Evolutionary conservation across 495 filamentous ascomycete genomes (phyloP).

Genomic region (Lentithecium fluviatile): DNA sequence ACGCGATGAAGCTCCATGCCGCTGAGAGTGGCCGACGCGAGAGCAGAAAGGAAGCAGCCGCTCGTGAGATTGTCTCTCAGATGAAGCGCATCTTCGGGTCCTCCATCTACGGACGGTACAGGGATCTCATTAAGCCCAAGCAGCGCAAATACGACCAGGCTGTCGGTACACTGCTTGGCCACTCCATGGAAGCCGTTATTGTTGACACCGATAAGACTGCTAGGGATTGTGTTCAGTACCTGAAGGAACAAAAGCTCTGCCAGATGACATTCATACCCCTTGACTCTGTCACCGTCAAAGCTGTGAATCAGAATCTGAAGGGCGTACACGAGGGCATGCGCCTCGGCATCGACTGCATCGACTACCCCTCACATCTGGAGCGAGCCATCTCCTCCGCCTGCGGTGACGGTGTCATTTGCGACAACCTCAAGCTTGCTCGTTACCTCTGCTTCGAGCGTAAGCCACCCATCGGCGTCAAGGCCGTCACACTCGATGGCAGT

Average conservation of each 20-base stretch:
- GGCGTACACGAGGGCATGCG: constrained; percentile 81
- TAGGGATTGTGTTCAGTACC: constrained; percentile 89
- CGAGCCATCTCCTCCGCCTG: constrained; percentile 93
- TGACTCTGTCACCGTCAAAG: constrained; percentile 93
- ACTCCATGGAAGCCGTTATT: constrained; percentile 89
- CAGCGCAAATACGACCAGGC: constrained; percentile 94
- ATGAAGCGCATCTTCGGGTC: constrained; percentile 83
- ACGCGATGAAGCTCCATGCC: constrained; percentile 73
- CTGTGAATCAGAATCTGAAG: constrained; percentile 84
- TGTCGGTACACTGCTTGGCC: constrained; percentile 86
- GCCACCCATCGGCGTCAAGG: constrained; percentile 72
- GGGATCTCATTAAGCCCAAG: constrained; percentile 91
- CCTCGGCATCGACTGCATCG: constrained; percentile 92
- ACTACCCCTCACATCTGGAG: constrained; percentile 83
- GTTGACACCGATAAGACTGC: constrained; percentile 96
- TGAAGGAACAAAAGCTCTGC: constrained; percentile 81
- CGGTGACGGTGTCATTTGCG: constrained; percentile 93
- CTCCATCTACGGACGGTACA: constrained; percentile 84
- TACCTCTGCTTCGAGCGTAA: constrained; percentile 82
- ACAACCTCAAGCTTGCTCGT: constrained; percentile 79
- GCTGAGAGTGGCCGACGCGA: constrained; percentile 81
- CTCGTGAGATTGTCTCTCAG: constrained; percentile 74
- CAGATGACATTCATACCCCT: constrained; percentile 91
- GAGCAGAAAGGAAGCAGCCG: constrained; percentile 72
- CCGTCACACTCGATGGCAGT: constrained; percentile 86